Evolutionary conservation across 2,329 filamentous ascomycete species (phyloP), one percentile per base, ranked within the genome.

Genomic region (Aspergillus alliaceus): DNA sequence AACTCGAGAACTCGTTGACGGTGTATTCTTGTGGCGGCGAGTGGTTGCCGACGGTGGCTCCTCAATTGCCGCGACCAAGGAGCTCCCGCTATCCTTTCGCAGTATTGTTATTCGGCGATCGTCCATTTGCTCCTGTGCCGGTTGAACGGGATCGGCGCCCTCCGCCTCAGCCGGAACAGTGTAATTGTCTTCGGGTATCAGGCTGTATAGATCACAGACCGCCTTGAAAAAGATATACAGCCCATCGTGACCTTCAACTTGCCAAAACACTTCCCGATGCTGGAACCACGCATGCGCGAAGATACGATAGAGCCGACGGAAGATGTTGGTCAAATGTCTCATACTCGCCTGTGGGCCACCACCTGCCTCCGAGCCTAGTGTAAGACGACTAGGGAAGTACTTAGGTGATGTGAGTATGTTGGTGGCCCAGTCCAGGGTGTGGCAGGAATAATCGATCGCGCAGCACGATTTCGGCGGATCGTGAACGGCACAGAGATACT

Each of bases 231-330:
- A 89, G 57, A 96, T 86, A 72, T 99, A 99, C 11, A 99, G 79
- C 0, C 95, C 95, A n/a, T 91, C 91, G 72, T 92, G 86, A 9
- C 86, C 85, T 77, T 99, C 95, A 1, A 98, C 89, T 39, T 90
- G 87, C 92, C 93, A 98, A 74, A 98, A 99, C 53, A 97, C 91
- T 54, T 90, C 89, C 46, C 93, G 86, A 74, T 99, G 95, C 77
- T 97, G 92, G 74, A 97, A 99, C 95, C 95, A 99, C 7, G 95
- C 95, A 72, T 99, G 95, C 47, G 95, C 95, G 72, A 98, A 99
- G 75, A 99, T 98, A 59, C 95, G 86, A 75, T 99, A 96, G 50
- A 98, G 85, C 14, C 95, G 85, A 55, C 95, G 86, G 76, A 99
- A 98, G 56, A 99, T 93, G 73, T 97, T 98, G 66, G 93, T 90